Base-by-base conservation (phyloP, 495 filamentous ascomycete species). In the Tuber indicum region DNA sequence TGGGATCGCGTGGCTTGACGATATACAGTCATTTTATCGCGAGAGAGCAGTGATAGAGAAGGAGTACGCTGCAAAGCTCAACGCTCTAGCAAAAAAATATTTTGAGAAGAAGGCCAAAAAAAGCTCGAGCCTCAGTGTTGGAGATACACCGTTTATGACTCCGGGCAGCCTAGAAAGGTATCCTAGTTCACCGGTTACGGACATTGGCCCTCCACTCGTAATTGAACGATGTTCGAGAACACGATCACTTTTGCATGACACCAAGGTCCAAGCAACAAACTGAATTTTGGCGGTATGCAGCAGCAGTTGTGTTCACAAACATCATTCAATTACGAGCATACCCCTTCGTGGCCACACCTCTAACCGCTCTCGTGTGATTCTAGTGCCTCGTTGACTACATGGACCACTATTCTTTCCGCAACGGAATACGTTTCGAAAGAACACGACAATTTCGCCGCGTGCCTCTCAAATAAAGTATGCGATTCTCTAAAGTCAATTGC, bases 1-100 rank as follows among this genome's bases (percentile, higher is more conserved):
- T 83, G 94, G 94, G 75, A 96, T 98, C 83, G 86, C 89, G 72
- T 98, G 94, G 94, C 90, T 99, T 71, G 96, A 98, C 81, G 96
- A 99, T 82, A 92, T 98, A 80, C 93, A 98, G 85, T 91, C 92
- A 83, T 99, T 98, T 86, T 99, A 98, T 87, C 91, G 96, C 46
- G 96, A 99, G 85, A 89, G 96, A 74, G 93, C 93, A 79, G 90
- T 84, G 26, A 97, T 98, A 83, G 96, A 99, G 85, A 98, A 97
- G 85, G 96, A 98, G 84, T 98, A 99, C 85, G 91, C 93, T 77
- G 86, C 90, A 70, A 98, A 93, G 85, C 89, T 99, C 52, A 92
- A 89, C 76, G 90, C 89, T 3, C 86, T 99, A 72, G 94, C 94
- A 74, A 96, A 94, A 87, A 97, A 94, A 84, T 98, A 97, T 86